Percentiles rank a stretch among this genome's conserved stretches.
Evolutionary conservation across 768 basidiomycete species (phyloP).

Genomic region (Clitopilus passeckerianus): DNA sequence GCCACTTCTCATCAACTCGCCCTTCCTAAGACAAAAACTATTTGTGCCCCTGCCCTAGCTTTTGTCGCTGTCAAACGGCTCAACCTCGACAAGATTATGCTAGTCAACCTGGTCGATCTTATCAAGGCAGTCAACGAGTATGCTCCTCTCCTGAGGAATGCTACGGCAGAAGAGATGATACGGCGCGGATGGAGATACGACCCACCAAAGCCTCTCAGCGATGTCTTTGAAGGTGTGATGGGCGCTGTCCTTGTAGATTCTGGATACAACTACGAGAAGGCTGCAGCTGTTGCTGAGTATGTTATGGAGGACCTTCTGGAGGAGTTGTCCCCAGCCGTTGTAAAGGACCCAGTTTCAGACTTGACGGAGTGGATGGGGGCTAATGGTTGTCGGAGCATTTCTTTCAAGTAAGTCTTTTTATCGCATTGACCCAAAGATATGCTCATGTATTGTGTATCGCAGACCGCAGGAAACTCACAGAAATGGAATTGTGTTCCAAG

Average conservation of each 20-base stretch:
- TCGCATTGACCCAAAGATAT: not conserved
- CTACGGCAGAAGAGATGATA: constrained; percentile 59
- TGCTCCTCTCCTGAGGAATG: constrained; percentile 51
- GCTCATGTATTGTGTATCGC: not conserved
- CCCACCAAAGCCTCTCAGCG: constrained; percentile 82
- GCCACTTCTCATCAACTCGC: constrained; percentile 78
- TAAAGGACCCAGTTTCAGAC: constrained; percentile 68
- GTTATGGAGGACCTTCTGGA: constrained; percentile 67
- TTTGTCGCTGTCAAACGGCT: constrained; percentile 63
- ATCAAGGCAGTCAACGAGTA: constrained; percentile 58
- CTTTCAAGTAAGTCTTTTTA: constrained; percentile 21
- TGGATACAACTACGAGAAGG: constrained; percentile 67
- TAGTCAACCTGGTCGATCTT: constrained; percentile 66
- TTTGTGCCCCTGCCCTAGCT: constrained; percentile 73
- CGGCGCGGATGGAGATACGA: constrained; percentile 74
- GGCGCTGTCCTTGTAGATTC: constrained; percentile 84
- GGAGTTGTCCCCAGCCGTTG: constrained; percentile 52
- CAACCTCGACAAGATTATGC: constrained; percentile 60
- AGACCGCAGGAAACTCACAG: constrained; percentile 13
- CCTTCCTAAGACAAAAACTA: constrained; percentile 60
- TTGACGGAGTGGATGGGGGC: constrained; percentile 63
- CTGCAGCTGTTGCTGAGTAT: constrained; percentile 52
- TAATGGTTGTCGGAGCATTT: constrained; percentile 45
- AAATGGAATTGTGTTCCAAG: constrained; percentile 25
- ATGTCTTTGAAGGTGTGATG: constrained; percentile 80